These are phyloP conservation scores for Thalassia testudinum DNA, from an alignment of 116 monocot genomes.

Conservation along the genomic window DNA sequence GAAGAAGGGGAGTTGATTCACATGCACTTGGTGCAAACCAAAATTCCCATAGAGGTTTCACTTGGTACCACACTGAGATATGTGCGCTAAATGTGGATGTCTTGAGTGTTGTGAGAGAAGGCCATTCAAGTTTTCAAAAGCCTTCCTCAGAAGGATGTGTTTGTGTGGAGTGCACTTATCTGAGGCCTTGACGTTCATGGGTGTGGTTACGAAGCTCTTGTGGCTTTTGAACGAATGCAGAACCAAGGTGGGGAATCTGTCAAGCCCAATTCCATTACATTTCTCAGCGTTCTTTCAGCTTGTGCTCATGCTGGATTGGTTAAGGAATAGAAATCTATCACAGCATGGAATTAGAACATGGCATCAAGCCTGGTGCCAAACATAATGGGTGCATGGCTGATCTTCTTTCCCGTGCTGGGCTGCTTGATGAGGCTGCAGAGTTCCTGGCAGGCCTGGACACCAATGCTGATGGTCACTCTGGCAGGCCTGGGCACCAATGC, in stretches of 20 bases:
- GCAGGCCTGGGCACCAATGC: too few relatives aligned
- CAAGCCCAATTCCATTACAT: constrained; percentile 52
- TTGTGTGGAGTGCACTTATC: constrained; percentile 32
- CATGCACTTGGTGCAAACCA: constrained; percentile 28
- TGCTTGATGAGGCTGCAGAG: constrained; percentile 19
- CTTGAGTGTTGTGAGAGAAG: too few relatives aligned
- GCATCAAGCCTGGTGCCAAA: constrained; percentile 30
- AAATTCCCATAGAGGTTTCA: constrained; percentile 22
- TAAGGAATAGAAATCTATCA: constrained; percentile 35
- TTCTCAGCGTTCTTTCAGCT: constrained; percentile 42
- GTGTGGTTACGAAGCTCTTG: constrained; percentile 16
- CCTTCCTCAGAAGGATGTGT: not conserved
- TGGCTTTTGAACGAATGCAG: constrained; percentile 9
- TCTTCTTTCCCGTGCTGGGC: constrained; percentile 36
- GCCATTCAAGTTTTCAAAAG: constrained; percentile 9
- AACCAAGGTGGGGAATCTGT: not conserved
- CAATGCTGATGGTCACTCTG: not conserved
- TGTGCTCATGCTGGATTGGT: constrained; percentile 50
- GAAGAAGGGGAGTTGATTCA: constrained; percentile 51
- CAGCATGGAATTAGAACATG: constrained; percentile 23
- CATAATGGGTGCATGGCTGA: constrained; percentile 84
- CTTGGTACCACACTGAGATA: constrained; percentile 43
- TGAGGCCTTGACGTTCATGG: constrained; percentile 33
- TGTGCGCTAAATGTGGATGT: constrained; percentile 27
- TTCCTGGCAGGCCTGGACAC: constrained; percentile 10